Base-by-base conservation (phyloP, 768 basidiomycete species). In the Leucocoprinus birnbaumii region DNA sequence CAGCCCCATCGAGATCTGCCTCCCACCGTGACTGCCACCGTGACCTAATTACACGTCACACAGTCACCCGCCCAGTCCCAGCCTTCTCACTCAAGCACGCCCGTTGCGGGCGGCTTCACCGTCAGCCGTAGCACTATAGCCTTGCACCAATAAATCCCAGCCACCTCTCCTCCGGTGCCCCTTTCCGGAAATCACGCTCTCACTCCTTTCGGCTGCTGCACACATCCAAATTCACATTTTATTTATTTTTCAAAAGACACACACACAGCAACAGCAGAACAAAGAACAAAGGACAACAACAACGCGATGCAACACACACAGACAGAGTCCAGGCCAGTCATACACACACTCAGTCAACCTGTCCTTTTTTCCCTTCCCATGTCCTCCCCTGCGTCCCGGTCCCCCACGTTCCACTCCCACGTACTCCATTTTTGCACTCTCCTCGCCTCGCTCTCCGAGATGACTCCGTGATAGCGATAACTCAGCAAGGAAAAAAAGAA, bases 1-100 rank as follows among this genome's bases (percentile, higher is more conserved):
- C 11, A 31, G 5, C 61, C 63, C 57, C 60, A 68, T 61, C 65
- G 56, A 68, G 64, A 68, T 68, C 63, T 57, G 4, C 50, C n/a
- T 58, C 40, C 27, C 46, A 27, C 53, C 8, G 54, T 55, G 40
- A 55, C 48, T 18, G 19, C 31, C 26, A 40, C 53, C 38, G 53
- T 47, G 44, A 54, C 53, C 45, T 48, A 31, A 10, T 37, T 55
- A 22, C 31, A 31, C 31, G 31, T 31, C 31, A 31, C 31, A n/a
- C n/a, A n/a, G n/a, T n/a, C 31, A 5, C 31, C 11, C 11, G 31
- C 31, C n/a, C n/a, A n/a, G n/a, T n/a, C n/a, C n/a, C n/a, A n/a
- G 31, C 11, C 24, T 48, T 48, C 46, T 48, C 45, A 48, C 53
- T 42, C 31, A 31, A 31, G 25, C 42, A 44, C 26, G 7, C 53